Evolutionary conservation across 768 basidiomycete species (phyloP), one percentile per base, ranked within the genome.

Genomic region (Nidula microcarpa): DNA sequence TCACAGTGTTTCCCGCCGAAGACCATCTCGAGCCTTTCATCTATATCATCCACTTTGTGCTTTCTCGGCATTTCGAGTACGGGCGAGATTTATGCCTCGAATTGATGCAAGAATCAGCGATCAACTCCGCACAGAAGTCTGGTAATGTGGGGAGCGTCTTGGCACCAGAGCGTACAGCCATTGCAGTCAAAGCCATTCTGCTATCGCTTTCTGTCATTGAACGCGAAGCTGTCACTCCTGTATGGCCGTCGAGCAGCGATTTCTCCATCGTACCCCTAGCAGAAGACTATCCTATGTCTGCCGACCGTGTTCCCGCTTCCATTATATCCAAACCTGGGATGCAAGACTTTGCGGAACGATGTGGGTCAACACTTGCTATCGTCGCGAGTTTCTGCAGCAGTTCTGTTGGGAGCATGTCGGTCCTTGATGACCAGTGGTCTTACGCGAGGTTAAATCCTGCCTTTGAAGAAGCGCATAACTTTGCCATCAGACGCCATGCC

Each of bases 381-480:
- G 77, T 94, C 44, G 80, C 86, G 0, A 70, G 70, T 4, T 59
- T 80, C 6, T 91, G 85, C 61, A 79, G 80, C 61, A 81, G 84
- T 52, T 65, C 77, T 4, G 81, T 91, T 6, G 89, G 89, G 1
- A 70, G 75, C 36, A 89, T 95, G 85, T 85, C 86, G 13, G 74
- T 95, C 33, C 86, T 93, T 52, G 94, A 97, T 53, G 89, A 94
- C 6, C 87, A 91, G 59, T 92, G 87, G 86, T 78, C 82, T 0
- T 74, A 79, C 49, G 74, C 81, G 16, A 82, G 85, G 45, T 68
- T 85, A 47, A 79, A 77, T 56, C 75, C 78, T 1, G 65, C 80
- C 0, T 81, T 85, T 62, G 85, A 93, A 58, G 89, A 94, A 61
- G 73, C 82, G 2, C 82, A 85, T 58, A 87, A 81, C 59, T 79